Conservation (phyloP, 1,139 yeast species). For the Ashbya aceris region DNA sequence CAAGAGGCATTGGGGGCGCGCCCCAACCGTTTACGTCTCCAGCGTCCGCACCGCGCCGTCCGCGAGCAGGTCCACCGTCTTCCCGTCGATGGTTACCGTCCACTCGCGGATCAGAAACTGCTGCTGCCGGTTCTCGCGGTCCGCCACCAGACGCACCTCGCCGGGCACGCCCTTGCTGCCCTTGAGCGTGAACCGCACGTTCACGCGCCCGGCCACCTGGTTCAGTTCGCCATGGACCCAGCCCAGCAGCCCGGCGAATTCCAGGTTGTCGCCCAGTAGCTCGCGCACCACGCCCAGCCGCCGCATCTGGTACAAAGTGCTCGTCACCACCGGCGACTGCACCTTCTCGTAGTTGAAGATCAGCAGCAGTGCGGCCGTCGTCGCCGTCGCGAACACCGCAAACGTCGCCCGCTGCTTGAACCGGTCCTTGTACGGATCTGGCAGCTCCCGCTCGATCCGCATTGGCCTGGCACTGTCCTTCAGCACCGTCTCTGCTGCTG, state of each 20-base stretch:
- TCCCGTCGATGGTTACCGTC: constrained; percentile 40
- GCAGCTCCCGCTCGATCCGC: constrained; percentile 56
- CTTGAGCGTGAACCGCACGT: constrained; percentile 58
- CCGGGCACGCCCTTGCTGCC: constrained; percentile 50
- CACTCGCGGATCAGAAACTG: constrained; percentile 56
- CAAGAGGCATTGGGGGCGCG: background rate
- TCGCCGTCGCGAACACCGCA: constrained; percentile 51
- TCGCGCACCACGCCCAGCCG: constrained; percentile 62
- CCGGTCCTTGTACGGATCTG: constrained; percentile 60
- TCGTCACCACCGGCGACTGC: constrained; percentile 75
- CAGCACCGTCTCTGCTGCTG: constrained; percentile 13
- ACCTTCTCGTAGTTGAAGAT: constrained; percentile 90
- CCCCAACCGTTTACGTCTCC: background rate
- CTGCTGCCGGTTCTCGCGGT: constrained; percentile 44
- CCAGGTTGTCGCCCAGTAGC: constrained; percentile 64
- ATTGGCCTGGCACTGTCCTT: constrained; percentile 34
- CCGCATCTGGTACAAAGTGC: constrained; percentile 79
- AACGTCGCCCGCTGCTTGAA: constrained; percentile 42
- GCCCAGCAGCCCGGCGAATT: constrained; percentile 63
- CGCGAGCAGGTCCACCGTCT: constrained; percentile 41
- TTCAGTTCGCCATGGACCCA: constrained; percentile 85
- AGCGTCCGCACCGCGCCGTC: constrained; percentile 29
- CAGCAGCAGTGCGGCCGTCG: constrained; percentile 55
- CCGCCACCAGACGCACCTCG: constrained; percentile 48
- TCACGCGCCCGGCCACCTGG: constrained; percentile 72